Evolutionary conservation across 1,284 basidiomycete species (phyloP).

Genomic region (Ganoderma meredithae): DNA sequence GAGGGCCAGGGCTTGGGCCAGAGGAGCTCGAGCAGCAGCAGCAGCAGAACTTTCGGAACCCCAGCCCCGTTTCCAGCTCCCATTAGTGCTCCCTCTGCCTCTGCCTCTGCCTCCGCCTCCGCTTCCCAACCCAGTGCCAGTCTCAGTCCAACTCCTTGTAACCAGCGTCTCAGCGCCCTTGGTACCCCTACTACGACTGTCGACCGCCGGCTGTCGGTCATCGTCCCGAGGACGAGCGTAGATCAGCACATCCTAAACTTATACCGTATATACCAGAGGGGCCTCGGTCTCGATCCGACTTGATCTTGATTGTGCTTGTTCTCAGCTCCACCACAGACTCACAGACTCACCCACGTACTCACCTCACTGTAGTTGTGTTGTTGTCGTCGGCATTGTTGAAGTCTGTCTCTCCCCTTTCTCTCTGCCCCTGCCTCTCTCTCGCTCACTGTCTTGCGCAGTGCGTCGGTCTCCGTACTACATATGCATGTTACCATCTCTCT

Average conservation of each 20-base stretch:
- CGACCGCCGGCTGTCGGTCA: slow-evolving; percentile 22
- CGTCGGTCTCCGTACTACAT: neutral
- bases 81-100: neutral
- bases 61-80: slow-evolving; percentile 8
- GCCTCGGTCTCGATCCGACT: slow-evolving; percentile 25
- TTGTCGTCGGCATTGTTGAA: neutral
- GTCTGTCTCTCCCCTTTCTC: neutral
- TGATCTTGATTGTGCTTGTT: neutral
- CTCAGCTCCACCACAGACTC: neutral
- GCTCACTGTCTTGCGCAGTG: neutral
- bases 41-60: slow-evolving; percentile 8
- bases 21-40: slow-evolving; percentile 8
- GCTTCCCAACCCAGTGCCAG: too few species aligned
- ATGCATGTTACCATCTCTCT: slow-evolving; percentile 8
- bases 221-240: slow-evolving; percentile 28
- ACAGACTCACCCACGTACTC: neutral
- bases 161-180: slow-evolving; percentile 4
- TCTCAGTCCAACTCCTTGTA: neutral
- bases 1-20: slow-evolving; percentile 7
- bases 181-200: neutral
- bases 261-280: slow-evolving; percentile 32
- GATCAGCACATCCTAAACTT: slow-evolving; percentile 31
- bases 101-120: neutral
- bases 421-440: too few species aligned
- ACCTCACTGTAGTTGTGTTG: neutral